Base-by-base conservation (phyloP, 345 rosid species). In the Clarkia xantiana region DNA sequence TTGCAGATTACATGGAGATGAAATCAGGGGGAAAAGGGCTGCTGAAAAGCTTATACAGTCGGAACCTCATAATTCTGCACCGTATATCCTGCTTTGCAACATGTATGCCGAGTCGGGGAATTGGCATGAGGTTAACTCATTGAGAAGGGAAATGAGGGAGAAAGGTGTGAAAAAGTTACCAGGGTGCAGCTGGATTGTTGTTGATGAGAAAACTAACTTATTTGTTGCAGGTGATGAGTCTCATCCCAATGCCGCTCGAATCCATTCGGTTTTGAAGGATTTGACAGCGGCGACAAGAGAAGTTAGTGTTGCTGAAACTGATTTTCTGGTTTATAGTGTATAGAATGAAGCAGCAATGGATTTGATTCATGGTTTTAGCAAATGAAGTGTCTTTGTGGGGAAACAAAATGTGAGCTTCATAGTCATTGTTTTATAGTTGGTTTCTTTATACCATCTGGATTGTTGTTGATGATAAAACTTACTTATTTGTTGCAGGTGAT, bases 1-100 rank as follows among this genome's bases (percentile, higher is more conserved):
- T 57, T 79, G 95, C 63, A 74, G 82, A 53, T 71, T 81, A 59
- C 88, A 86, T 63, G 85, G 84, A 58, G 95, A 90, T 75, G 94
- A 82, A 54, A 54, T 60, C 5, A 76, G 78, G 62, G 94, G 91
- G 42, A 72, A 72, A 56, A 54, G 51, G 43, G 91, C 82, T 22
- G 84, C 94, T 8, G 80, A 77, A 70, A 82, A 79, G 69, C 82
- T 86, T 64, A 73, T 81, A 55, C 78, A 69, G 50, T 66, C 79
- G 42, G 91, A 90, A 53, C 95, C 95, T 14, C 71, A 75, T 50
- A 86, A 79, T 42, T 78, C 97, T 42, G 72, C 97, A 10, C 70
- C 88, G 17, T 82, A 81, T 70, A 76, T 86, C 53, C 79, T 82
- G 47, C 94, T 86, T 61, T 79, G 95, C 5, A 86, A 86, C 65